A percentile compares a stretch with the other conserved stretches of the same genome.
Conservation (phyloP, 176 grass and related monocot genomes). For the Oryza rufipogon region DNA sequence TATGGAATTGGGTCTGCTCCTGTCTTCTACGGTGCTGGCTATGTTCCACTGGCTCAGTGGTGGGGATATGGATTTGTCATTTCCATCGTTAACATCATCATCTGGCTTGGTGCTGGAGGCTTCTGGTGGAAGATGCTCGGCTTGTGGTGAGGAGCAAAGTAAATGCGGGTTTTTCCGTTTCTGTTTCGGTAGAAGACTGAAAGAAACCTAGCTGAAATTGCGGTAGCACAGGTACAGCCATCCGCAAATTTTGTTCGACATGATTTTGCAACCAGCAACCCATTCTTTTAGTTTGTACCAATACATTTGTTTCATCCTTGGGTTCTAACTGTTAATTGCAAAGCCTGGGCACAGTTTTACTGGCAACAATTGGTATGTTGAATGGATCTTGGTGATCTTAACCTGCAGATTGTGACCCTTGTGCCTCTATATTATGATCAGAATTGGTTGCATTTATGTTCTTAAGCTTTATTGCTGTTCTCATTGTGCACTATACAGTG, state of each 20-base stretch:
- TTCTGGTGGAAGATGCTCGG: conserved; percentile 99
- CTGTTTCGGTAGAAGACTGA: background rate
- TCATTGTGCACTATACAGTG: background rate
- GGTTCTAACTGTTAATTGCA: conserved; percentile 20
- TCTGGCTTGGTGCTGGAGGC: conserved; percentile 82
- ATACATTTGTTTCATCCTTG: conserved; percentile 40
- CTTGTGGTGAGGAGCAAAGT: conserved; percentile 73
- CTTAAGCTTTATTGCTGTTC: background rate
- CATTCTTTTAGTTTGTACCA: conserved; percentile 50
- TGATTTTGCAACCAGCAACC: conserved; percentile 40
- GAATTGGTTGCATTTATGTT: background rate
- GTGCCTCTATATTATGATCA: background rate
- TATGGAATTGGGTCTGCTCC: conserved; percentile 96
- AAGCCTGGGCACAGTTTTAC: conserved; percentile 43
- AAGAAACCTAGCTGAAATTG: conserved; percentile 38
- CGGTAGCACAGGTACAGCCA: conserved; percentile 29
- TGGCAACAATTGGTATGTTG: conserved; percentile 12
- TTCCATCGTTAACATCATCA: conserved; percentile 85
- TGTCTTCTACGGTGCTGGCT: conserved; percentile 85
- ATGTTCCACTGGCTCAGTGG: conserved; percentile 83
- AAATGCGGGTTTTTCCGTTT: background rate
- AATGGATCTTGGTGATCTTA: background rate
- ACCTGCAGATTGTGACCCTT: background rate
- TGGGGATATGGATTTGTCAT: conserved; percentile 95
- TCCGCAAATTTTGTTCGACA: conserved; percentile 60